Evolutionary conservation across 495 filamentous ascomycete genomes (phyloP).

Genomic region (Penicillium steckii): DNA sequence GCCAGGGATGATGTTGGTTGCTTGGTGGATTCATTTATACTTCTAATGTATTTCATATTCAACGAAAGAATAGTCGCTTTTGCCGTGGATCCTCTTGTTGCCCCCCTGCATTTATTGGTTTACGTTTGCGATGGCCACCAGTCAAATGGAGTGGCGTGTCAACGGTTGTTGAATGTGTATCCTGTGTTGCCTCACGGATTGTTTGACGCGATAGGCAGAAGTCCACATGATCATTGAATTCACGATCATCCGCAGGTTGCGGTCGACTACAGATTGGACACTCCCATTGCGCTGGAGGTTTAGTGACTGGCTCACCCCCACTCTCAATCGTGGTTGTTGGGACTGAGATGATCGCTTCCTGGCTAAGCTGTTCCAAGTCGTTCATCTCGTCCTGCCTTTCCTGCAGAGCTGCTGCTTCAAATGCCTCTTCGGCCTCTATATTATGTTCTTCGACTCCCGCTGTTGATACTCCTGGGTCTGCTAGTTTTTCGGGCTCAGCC

Average conservation of each 20-base stretch:
- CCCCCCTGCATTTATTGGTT: constrained; percentile 14
- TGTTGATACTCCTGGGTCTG: no score
- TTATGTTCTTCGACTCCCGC: constrained; percentile 52
- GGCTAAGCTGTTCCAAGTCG: constrained; percentile 61
- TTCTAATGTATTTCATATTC: constrained; percentile 5
- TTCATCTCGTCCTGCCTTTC: constrained; percentile 66
- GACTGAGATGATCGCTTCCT: constrained; percentile 42
- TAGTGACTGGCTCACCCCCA: not conserved
- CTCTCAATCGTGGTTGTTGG: not conserved
- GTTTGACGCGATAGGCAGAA: constrained; percentile 83
- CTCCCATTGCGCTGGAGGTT: constrained; percentile 60
- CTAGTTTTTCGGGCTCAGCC: no score
- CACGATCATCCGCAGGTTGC: constrained; percentile 69
- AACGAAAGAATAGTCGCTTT: constrained; percentile 41
- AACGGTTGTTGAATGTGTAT: constrained; percentile 12
- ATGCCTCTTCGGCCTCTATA: constrained; percentile 66
- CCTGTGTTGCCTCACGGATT: constrained; percentile 77
- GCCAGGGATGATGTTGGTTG: not conserved
- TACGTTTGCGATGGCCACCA: constrained; percentile 28
- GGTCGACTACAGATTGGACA: constrained; percentile 83
- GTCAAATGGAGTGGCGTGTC: constrained; percentile 7
- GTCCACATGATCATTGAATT: constrained; percentile 93
- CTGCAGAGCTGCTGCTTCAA: constrained; percentile 62
- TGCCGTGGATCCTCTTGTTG: constrained; percentile 30
- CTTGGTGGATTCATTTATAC: not conserved